A percentile compares a stretch with the other conserved stretches of the same genome.
Conservation (phyloP, 305 asterid genomes). For the Fraxinus latifolia region DNA sequence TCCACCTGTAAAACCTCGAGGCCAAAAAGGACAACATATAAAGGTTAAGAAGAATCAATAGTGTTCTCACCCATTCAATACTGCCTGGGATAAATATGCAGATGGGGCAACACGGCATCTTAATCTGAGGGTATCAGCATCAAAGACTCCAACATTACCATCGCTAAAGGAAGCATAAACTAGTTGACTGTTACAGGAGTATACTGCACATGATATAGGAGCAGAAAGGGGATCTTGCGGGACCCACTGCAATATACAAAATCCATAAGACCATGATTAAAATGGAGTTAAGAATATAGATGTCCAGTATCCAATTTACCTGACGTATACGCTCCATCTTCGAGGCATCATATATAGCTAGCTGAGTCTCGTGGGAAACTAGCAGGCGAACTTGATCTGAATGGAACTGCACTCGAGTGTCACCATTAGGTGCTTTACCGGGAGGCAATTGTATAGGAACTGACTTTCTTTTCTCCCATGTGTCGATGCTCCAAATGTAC, state of each 20-base stretch:
- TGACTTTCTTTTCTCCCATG: slow-evolving; percentile 87
- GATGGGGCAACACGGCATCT: slow-evolving; percentile 84
- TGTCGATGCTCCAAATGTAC: slow-evolving; percentile 89
- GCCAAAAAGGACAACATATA: background rate
- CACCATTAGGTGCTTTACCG: slow-evolving; percentile 86
- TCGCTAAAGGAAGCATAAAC: slow-evolving; percentile 83
- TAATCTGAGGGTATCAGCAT: slow-evolving; percentile 77
- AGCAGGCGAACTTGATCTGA: slow-evolving; percentile 81
- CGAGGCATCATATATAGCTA: slow-evolving; percentile 83
- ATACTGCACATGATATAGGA: slow-evolving; percentile 82
- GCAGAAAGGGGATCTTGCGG: slow-evolving; percentile 86
- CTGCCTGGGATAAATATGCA: slow-evolving; percentile 68
- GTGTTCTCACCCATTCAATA: slow-evolving; percentile 62
- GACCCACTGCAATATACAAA: slow-evolving; percentile 63
- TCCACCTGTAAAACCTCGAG: background rate
- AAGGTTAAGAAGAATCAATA: slow-evolving; percentile 11
- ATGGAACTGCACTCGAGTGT: slow-evolving; percentile 92
- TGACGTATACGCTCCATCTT: slow-evolving; percentile 94
- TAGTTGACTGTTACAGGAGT: slow-evolving; percentile 90
- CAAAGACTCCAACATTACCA: slow-evolving; percentile 79
- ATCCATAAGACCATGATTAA: slow-evolving; percentile 12
- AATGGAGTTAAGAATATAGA: background rate
- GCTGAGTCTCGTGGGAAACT: slow-evolving; percentile 89
- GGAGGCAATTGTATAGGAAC: slow-evolving; percentile 81
- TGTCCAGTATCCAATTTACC: slow-evolving; percentile 34